These are phyloP conservation scores for Ganoderma resinaceum DNA, from an alignment of 1,284 basidiomycete species.

Conservation along the genomic window DNA sequence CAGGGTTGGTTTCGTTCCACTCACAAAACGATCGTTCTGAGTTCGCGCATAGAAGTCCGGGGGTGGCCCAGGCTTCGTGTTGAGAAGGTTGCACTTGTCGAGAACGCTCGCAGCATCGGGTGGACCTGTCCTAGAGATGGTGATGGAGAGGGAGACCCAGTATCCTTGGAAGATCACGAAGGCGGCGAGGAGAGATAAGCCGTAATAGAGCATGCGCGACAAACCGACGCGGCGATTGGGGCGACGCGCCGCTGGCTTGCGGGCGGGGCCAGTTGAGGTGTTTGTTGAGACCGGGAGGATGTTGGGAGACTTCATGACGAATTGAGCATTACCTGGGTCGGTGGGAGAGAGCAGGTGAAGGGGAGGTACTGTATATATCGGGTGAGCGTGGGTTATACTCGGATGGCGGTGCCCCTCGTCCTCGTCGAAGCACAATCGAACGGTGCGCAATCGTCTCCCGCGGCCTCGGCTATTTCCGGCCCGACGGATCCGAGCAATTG, in stretches of 20 bases:
- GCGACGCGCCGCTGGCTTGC: not conserved
- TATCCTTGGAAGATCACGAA: not conserved
- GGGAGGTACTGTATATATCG: not conserved
- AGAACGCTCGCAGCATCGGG: slow-evolving; percentile 38
- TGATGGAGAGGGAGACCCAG: not conserved
- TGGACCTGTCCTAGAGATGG: slow-evolving; percentile 4
- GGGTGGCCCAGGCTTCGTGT: slow-evolving; percentile 49
- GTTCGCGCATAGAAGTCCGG: slow-evolving; percentile 56
- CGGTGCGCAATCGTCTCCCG: no score
- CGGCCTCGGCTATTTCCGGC: no score
- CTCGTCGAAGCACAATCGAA: not conserved
- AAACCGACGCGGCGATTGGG: not conserved
- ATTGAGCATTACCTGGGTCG: not conserved
- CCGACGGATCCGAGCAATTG: no score
- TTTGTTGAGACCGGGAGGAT: not conserved
- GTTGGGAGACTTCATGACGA: not conserved
- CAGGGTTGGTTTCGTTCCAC: slow-evolving; percentile 63
- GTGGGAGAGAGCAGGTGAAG: not conserved
- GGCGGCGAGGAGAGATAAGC: not conserved
- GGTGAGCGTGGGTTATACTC: not conserved
- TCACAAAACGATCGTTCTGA: slow-evolving; percentile 71
- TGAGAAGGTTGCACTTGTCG: slow-evolving; percentile 48
- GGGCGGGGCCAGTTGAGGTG: not conserved
- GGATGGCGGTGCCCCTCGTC: not conserved
- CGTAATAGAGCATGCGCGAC: not conserved